Conservation (phyloP, 1,139 yeast genomes). For the Suzukiozyma palmioleophila region DNA sequence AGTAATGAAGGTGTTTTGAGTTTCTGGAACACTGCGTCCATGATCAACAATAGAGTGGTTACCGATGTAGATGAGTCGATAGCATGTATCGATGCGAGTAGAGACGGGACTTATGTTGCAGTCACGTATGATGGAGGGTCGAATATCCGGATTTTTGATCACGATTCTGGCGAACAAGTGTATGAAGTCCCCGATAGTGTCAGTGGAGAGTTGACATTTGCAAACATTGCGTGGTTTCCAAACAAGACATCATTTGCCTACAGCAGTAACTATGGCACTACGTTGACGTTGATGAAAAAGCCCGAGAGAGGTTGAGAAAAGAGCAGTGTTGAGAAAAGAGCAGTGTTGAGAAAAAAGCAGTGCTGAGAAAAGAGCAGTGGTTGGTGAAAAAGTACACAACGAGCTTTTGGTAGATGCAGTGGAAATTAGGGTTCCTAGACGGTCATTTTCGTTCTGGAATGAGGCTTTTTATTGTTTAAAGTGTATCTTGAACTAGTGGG, state of each 20-base stretch:
- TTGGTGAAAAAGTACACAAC: too few relatives aligned
- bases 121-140: constrained; percentile 42
- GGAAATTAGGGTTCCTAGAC: too few relatives aligned
- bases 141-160: constrained; percentile 36
- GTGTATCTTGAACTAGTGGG: too few relatives aligned
- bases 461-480: too few relatives aligned
- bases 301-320: constrained; percentile 6
- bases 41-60: constrained; percentile 43
- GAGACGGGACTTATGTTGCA: constrained; percentile 44
- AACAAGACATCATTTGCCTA: constrained; percentile 30
- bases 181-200: constrained; percentile 34
- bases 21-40: constrained; percentile 49
- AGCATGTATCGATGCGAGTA: constrained; percentile 36
- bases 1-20: constrained; percentile 71
- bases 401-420: too few relatives aligned
- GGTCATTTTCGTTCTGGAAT: too few relatives aligned
- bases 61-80: constrained; percentile 49
- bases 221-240: constrained; percentile 41
- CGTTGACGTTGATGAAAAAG: constrained; percentile 21
- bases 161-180: constrained; percentile 24
- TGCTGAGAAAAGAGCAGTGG: too few relatives aligned
- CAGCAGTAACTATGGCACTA: constrained; percentile 32
- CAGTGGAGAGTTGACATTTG: constrained; percentile 30
- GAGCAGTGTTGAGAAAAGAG: not conserved
- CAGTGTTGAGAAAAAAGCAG: too few relatives aligned